Percentiles rank a stretch among this genome's conserved stretches.
Conservation (phyloP, 768 basidiomycete genomes). For the Russula griseocarnosa region DNA sequence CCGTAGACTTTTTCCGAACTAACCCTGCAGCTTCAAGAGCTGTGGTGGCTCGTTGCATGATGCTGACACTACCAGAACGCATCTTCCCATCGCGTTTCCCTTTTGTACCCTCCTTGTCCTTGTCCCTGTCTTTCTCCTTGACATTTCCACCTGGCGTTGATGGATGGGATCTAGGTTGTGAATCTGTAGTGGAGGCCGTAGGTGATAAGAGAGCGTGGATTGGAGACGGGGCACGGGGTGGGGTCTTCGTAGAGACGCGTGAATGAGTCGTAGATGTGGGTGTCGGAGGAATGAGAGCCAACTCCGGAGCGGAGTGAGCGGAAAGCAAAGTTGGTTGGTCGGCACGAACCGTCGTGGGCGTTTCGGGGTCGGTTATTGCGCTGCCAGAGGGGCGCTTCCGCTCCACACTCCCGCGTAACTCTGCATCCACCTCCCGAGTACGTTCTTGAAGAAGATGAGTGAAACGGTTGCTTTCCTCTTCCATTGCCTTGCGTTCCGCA, state of each 20-base stretch:
- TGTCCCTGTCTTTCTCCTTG: slow-evolving; percentile 57
- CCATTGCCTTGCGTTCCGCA: slow-evolving; percentile 56
- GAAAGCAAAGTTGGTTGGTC: slow-evolving; percentile 32
- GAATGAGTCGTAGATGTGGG: slow-evolving; percentile 47
- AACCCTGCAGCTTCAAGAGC: slow-evolving; percentile 82
- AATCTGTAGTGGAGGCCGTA: slow-evolving; percentile 51
- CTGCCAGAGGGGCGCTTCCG: slow-evolving; percentile 13
- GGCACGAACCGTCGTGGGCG: slow-evolving; percentile 16
- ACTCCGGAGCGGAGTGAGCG: slow-evolving; percentile 49
- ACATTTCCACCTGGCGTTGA: slow-evolving; percentile 63
- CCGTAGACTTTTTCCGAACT: slow-evolving; percentile 76
- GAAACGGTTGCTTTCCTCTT: slow-evolving; percentile 33
- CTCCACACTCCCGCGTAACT: slow-evolving; percentile 28
- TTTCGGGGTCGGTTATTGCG: slow-evolving; percentile 20
- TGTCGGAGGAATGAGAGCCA: slow-evolving; percentile 74
- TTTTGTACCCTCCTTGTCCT: slow-evolving; percentile 41
- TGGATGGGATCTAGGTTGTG: slow-evolving; percentile 55
- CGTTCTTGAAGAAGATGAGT: slow-evolving; percentile 16
- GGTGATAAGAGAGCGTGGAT: slow-evolving; percentile 45
- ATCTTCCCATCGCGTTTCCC: slow-evolving; percentile 54
- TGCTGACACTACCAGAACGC: slow-evolving; percentile 87
- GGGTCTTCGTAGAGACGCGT: slow-evolving; percentile 48
- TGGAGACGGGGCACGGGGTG: slow-evolving; percentile 43
- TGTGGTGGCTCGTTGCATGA: slow-evolving; percentile 93
- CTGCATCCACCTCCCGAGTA: slow-evolving; percentile 25